These are phyloP conservation scores for Chalciporus sphaerocephalus DNA, from an alignment of 768 basidiomycete genomes.

Conservation along the genomic window DNA sequence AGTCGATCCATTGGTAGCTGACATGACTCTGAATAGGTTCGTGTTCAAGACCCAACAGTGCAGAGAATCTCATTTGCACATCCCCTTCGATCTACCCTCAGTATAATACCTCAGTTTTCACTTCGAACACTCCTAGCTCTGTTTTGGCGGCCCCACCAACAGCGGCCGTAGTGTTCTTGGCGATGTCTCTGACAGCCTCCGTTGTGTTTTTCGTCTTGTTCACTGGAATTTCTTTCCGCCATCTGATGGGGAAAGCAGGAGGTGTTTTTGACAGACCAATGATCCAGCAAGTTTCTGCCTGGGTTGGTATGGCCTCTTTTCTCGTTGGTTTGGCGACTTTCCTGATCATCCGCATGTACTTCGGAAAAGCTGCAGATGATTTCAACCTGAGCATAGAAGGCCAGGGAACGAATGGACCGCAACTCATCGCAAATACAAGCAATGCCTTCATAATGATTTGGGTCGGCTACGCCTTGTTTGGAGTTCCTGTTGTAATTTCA, in stretches of 20 bases:
- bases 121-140: conserved; percentile 49
- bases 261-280: conserved; percentile 51
- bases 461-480: conserved; percentile 73
- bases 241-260: conserved; percentile 53
- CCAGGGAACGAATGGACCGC: conserved; percentile 50
- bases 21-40: conserved; percentile 52
- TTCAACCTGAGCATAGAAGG: conserved; percentile 62
- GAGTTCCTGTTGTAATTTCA: conserved; percentile 63
- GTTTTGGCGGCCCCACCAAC: conserved; percentile 57
- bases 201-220: conserved; percentile 62
- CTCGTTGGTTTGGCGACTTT: conserved; percentile 70
- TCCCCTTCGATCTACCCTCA: conserved; percentile 48
- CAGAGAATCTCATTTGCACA: conserved; percentile 53
- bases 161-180: conserved; percentile 60
- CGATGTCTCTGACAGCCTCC: conserved; percentile 53
- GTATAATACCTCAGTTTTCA: conserved; percentile 66
- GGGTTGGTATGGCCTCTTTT: conserved; percentile 76
- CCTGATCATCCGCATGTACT: conserved; percentile 74
- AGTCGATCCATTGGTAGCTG: not conserved
- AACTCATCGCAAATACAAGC: conserved; percentile 56
- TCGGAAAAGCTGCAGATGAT: conserved; percentile 72
- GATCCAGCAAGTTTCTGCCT: conserved; percentile 57
- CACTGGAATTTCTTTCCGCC: conserved; percentile 61
- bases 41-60: conserved; percentile 51
- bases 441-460: conserved; percentile 84